phyloP scores from a whole-genome alignment of 257 asterid species.

The Cordia subcordata region DNA sequence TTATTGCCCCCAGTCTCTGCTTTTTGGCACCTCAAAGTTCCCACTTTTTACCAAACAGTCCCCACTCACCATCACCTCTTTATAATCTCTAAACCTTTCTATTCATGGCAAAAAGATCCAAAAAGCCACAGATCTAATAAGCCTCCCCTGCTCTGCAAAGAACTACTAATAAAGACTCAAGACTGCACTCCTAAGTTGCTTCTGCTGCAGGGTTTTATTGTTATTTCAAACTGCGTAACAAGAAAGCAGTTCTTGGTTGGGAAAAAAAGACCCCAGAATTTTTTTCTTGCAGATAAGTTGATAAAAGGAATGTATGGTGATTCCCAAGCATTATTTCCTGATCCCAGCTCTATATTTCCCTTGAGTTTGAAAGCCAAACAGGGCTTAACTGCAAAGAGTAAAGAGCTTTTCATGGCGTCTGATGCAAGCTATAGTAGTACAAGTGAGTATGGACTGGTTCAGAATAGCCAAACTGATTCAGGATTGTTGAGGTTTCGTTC shows the following conservation, averaged over 20 bases:
- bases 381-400: not conserved
- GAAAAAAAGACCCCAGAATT: slow-evolving; percentile 30
- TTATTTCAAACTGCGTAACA: slow-evolving; percentile 37
- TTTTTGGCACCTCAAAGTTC: slow-evolving; percentile 11
- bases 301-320: slow-evolving; percentile 59
- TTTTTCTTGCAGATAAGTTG: slow-evolving; percentile 21
- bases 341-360: slow-evolving; percentile 34
- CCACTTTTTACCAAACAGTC: slow-evolving; percentile 10
- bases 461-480: slow-evolving; percentile 35
- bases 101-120: slow-evolving; percentile 1
- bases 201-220: slow-evolving; percentile 37
- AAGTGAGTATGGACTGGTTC: slow-evolving; percentile 1
- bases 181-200: slow-evolving; percentile 29
- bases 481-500: slow-evolving; percentile 73
- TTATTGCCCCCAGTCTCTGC: not conserved
- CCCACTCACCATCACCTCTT: not conserved
- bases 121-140: slow-evolving; percentile 1
- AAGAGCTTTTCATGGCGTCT: slow-evolving; percentile 43
- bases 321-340: slow-evolving; percentile 51
- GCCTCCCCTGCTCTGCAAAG: slow-evolving; percentile 3
- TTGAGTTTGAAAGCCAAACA: slow-evolving; percentile 15
- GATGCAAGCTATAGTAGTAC: slow-evolving; percentile 20
- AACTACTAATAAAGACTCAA: slow-evolving; percentile 7
- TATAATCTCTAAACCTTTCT: not conserved
- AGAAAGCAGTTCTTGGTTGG: slow-evolving; percentile 37